Evolutionary conservation across 306 rosid species (phyloP).

Genomic region (Lathyrus tuberosus): DNA sequence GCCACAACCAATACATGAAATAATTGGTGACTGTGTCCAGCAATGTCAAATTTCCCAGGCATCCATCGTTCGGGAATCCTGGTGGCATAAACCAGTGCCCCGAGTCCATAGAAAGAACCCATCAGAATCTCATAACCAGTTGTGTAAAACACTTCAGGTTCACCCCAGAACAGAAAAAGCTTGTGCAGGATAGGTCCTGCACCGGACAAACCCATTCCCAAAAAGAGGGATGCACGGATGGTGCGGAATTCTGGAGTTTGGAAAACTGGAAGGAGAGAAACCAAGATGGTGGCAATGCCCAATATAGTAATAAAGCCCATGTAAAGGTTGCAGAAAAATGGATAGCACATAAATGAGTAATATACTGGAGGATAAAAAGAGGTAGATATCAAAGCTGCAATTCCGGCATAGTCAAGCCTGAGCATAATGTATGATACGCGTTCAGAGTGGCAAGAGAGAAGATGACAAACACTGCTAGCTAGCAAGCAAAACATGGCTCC

Average conservation of each 20-base stretch:
- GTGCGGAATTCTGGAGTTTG: slow-evolving; percentile 78
- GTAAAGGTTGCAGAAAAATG: slow-evolving; percentile 89
- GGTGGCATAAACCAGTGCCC: slow-evolving; percentile 89
- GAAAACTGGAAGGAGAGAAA: slow-evolving; percentile 85
- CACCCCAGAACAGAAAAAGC: slow-evolving; percentile 77
- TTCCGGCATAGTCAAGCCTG: slow-evolving; percentile 97
- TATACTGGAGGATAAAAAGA: slow-evolving; percentile 94
- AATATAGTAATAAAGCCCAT: slow-evolving; percentile 74
- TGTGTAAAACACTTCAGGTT: slow-evolving; percentile 83
- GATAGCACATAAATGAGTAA: slow-evolving; percentile 96
- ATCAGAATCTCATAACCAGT: slow-evolving; percentile 83
- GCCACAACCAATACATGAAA: slow-evolving; percentile 89
- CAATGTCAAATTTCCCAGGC: slow-evolving; percentile 98
- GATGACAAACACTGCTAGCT: slow-evolving; percentile 92
- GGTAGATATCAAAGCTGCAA: slow-evolving; percentile 92
- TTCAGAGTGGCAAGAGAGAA: slow-evolving; percentile 88
- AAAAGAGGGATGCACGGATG: slow-evolving; percentile 80
- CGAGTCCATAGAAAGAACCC: slow-evolving; percentile 80
- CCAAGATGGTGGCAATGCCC: slow-evolving; percentile 70
- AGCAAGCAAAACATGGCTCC: slow-evolving; percentile 99
- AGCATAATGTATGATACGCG: slow-evolving; percentile 84
- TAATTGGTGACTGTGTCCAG: slow-evolving; percentile 96
- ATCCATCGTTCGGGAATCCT: slow-evolving; percentile 96
- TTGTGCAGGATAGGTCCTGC: slow-evolving; percentile 82
- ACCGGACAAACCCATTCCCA: slow-evolving; percentile 88